phyloP scores from a whole-genome alignment of 805 yeast species.

The Metschnikowia noctiluminum region DNA sequence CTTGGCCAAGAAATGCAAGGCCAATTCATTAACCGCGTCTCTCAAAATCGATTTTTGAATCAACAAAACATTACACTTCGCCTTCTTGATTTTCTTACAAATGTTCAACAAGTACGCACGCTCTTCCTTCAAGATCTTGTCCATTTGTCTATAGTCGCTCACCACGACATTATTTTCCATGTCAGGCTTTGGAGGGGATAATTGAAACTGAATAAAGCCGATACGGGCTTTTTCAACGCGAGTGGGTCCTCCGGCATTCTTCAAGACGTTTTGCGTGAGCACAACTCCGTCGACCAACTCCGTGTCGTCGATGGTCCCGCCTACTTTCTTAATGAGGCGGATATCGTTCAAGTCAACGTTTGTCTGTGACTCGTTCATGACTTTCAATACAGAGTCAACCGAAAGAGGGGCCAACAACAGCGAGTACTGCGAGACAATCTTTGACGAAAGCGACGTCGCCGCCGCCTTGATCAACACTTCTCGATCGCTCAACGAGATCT shows the following conservation, averaged over 20 bases:
- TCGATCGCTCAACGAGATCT: slow-evolving; percentile 74
- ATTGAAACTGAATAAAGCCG: slow-evolving; percentile 88
- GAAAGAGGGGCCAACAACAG: slow-evolving; percentile 85
- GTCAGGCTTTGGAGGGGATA: slow-evolving; percentile 95
- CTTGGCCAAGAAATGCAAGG: slow-evolving; percentile 91
- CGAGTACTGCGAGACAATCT: slow-evolving; percentile 92
- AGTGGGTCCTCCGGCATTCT: slow-evolving; percentile 91
- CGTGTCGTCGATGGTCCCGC: slow-evolving; percentile 97
- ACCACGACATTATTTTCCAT: slow-evolving; percentile 97
- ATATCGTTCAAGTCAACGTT: slow-evolving; percentile 85
- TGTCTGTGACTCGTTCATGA: slow-evolving; percentile 56
- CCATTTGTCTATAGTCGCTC: slow-evolving; percentile 98
- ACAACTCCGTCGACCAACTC: slow-evolving; percentile 91
- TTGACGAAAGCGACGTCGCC: slow-evolving; percentile 87
- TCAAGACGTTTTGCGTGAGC: slow-evolving; percentile 83
- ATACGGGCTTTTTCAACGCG: slow-evolving; percentile 91
- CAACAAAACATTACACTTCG: slow-evolving; percentile 89
- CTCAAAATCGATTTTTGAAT: slow-evolving; percentile 91
- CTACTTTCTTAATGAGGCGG: slow-evolving; percentile 87
- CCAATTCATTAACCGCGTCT: slow-evolving; percentile 92
- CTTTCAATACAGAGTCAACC: slow-evolving; percentile 86
- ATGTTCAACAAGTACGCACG: slow-evolving; percentile 91
- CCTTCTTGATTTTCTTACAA: slow-evolving; percentile 93
- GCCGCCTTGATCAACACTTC: slow-evolving; percentile 90
- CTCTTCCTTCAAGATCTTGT: slow-evolving; percentile 95